Percentiles rank a stretch among this genome's conserved stretches.
Conservation (phyloP, 805 yeast species). For the Cyberlindnera meyerae region DNA sequence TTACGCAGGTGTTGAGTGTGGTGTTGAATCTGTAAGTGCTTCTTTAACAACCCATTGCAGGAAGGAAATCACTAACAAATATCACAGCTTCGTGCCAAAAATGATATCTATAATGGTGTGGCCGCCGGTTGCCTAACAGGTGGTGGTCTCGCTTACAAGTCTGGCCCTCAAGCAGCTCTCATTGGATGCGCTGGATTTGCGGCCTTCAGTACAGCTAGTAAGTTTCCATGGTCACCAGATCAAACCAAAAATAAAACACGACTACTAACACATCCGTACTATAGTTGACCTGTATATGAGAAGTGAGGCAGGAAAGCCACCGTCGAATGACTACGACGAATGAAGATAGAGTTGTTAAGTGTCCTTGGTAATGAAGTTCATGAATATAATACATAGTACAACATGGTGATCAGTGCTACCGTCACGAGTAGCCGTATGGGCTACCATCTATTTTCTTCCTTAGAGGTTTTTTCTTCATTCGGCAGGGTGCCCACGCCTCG, state of each 20-base stretch:
- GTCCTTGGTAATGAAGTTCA: background rate
- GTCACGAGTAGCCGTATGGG: background rate
- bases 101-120: slow-evolving; percentile 87
- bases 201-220: slow-evolving; percentile 77
- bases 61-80: slow-evolving; percentile 1
- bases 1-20: slow-evolving; percentile 89
- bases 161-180: slow-evolving; percentile 90
- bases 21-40: slow-evolving; percentile 57
- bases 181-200: slow-evolving; percentile 98
- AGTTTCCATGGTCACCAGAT: too few species aligned
- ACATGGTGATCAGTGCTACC: background rate
- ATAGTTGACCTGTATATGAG: slow-evolving; percentile 73
- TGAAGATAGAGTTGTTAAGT: slow-evolving; percentile 24
- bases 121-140: slow-evolving; percentile 96
- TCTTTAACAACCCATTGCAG: background rate
- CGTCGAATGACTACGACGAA: slow-evolving; percentile 79
- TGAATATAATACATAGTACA: background rate
- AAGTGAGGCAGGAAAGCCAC: slow-evolving; percentile 79
- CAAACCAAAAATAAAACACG: too few species aligned
- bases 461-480: too few species aligned
- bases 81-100: slow-evolving; percentile 59
- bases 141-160: slow-evolving; percentile 86
- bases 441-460: too few species aligned
- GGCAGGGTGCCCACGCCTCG: too few species aligned
- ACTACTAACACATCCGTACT: slow-evolving; percentile 2